phyloP scores from a whole-genome alignment of 2,329 filamentous ascomycete genomes.

The Nigrospora sphaerica region DNA sequence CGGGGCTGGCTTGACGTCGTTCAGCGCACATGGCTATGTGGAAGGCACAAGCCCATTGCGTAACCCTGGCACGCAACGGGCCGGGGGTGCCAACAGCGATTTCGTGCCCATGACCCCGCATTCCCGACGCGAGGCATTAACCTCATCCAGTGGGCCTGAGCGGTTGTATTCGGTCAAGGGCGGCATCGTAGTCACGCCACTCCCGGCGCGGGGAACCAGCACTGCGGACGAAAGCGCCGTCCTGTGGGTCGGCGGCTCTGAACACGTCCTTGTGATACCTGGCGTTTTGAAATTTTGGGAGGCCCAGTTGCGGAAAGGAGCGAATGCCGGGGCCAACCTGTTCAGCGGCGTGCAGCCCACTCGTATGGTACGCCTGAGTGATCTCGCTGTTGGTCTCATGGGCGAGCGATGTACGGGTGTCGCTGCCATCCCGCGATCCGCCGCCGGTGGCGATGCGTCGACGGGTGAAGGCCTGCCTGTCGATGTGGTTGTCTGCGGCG shows the following conservation, averaged over 20 bases:
- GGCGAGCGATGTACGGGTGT: constrained; percentile 51
- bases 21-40: constrained; percentile 51
- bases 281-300: constrained; percentile 52
- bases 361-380: constrained; percentile 47
- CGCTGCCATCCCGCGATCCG: constrained; percentile 32
- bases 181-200: constrained; percentile 41
- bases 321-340: constrained; percentile 44
- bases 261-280: constrained; percentile 51
- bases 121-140: constrained; percentile 46
- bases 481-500: constrained; percentile 48
- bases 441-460: constrained; percentile 14
- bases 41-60: constrained; percentile 52
- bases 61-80: constrained; percentile 30
- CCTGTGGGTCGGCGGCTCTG: constrained; percentile 49
- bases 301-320: constrained; percentile 44
- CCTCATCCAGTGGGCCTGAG: constrained; percentile 39
- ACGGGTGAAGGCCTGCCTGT: constrained; percentile 35
- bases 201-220: constrained; percentile 34
- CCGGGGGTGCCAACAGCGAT: constrained; percentile 30
- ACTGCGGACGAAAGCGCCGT: constrained; percentile 46
- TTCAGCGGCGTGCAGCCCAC: constrained; percentile 49
- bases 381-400: constrained; percentile 45
- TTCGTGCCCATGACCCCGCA: constrained; percentile 61
- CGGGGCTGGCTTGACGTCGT: constrained; percentile 51
- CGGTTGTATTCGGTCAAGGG: constrained; percentile 44